A percentile compares a stretch with the other conserved stretches of the same genome.
phyloP scores from a whole-genome alignment of 805 yeast genomes.

The Wickerhamomyces mucosus region DNA sequence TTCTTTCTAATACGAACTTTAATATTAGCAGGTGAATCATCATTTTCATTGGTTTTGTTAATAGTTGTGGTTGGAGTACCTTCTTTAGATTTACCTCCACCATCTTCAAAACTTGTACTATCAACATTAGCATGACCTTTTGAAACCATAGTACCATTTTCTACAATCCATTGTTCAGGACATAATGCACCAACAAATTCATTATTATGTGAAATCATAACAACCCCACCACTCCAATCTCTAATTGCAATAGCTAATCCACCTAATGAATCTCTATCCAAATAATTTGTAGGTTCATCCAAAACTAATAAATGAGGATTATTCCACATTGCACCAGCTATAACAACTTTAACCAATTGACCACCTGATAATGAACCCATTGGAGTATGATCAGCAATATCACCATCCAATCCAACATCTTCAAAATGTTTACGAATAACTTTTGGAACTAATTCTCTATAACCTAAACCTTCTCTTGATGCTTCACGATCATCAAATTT shows the following conservation, averaged over 20 bases:
- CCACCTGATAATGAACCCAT: conserved; percentile 97
- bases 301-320: conserved; percentile 93
- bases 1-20: conserved; percentile 89
- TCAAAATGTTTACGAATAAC: conserved; percentile 95
- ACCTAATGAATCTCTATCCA: conserved; percentile 96
- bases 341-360: conserved; percentile 94
- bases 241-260: conserved; percentile 96
- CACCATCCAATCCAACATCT: conserved; percentile 95
- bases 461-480: conserved; percentile 97
- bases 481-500: conserved; percentile 99
- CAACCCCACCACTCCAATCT: conserved; percentile 98
- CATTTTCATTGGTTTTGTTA: conserved; percentile 46
- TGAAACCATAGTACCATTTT: conserved; percentile 80
- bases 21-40: conserved; percentile 92
- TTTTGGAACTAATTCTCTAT: conserved; percentile 85
- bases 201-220: conserved; percentile 95
- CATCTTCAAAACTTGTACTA: conserved; percentile 73
- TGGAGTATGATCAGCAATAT: conserved; percentile 97
- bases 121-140: conserved; percentile 75
- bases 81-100: conserved; percentile 43
- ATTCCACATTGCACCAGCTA: conserved; percentile 99
- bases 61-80: conserved; percentile 34
- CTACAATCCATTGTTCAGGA: conserved; percentile 98
- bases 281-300: conserved; percentile 97
- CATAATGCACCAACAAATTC: conserved; percentile 96